These are phyloP conservation scores for Cladosporium sp. DNA, from an alignment of 2,329 filamentous ascomycete genomes.

Conservation along the genomic window DNA sequence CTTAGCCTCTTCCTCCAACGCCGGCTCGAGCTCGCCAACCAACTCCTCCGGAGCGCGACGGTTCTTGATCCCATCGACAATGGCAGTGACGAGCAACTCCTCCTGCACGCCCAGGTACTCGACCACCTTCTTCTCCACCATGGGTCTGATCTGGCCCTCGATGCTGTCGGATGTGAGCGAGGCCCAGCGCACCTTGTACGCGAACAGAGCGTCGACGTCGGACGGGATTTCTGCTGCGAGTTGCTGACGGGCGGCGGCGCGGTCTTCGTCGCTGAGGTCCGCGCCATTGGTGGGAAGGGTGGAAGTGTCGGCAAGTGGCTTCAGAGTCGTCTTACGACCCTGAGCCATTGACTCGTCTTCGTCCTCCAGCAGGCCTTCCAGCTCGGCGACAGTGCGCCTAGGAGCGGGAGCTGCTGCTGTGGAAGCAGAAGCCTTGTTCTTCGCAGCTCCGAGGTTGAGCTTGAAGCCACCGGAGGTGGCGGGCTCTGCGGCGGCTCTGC, in stretches of 20 bases:
- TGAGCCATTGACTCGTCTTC: conserved; percentile 71
- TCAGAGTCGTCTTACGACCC: conserved; percentile 34
- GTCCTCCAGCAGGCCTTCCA: conserved; percentile 91
- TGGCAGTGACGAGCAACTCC: conserved; percentile 88
- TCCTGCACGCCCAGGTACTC: conserved; percentile 96
- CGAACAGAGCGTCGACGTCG: conserved; percentile 81
- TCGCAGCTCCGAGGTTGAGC: conserved; percentile 80
- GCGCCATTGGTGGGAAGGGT: conserved; percentile 71
- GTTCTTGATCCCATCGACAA: conserved; percentile 79
- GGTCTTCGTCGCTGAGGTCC: conserved; percentile 80
- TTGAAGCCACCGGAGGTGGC: conserved; percentile 63
- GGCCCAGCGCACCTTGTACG: conserved; percentile 91
- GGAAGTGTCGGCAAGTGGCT: conserved; percentile 38
- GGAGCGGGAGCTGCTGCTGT: conserved; percentile 28
- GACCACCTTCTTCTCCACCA: conserved; percentile 97
- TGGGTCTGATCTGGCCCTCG: conserved; percentile 81
- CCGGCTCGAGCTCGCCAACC: conserved; percentile 82
- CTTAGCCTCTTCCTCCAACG: conserved; percentile 91
- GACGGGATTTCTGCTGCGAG: conserved; percentile 87
- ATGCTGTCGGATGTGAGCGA: conserved; percentile 78
- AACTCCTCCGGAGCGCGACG: conserved; percentile 72
- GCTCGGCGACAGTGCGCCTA: conserved; percentile 77
- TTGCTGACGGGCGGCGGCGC: conserved; percentile 73
- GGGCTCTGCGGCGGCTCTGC: conserved; percentile 41
- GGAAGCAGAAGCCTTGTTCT: conserved; percentile 57